Percentiles rank a stretch among this genome's conserved stretches.
phyloP scores from a whole-genome alignment of 768 basidiomycete species.

The Boletus subcaerulescens region DNA sequence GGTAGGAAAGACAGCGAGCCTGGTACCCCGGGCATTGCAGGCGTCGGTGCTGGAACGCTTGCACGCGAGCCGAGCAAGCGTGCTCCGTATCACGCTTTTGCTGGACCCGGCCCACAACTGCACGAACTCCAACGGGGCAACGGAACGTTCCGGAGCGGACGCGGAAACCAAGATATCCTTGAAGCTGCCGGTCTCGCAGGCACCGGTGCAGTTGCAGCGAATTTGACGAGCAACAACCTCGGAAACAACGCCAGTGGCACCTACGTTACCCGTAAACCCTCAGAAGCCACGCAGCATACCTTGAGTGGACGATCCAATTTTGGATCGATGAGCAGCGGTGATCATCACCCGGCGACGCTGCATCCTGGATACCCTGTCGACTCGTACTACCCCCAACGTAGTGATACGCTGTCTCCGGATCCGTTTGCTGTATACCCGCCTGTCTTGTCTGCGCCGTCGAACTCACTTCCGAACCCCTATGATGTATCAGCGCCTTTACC shows the following conservation, averaged over 20 bases:
- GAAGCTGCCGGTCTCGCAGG: constrained; percentile 28
- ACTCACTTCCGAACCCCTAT: constrained; percentile 23
- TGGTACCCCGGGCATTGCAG: constrained; percentile 40
- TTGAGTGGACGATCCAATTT: constrained; percentile 19
- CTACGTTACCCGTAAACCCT: constrained; percentile 23
- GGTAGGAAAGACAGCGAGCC: constrained; percentile 30
- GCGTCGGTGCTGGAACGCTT: constrained; percentile 33
- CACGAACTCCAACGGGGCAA: constrained; percentile 14
- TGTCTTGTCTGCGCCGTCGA: neutral
- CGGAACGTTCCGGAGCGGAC: constrained; percentile 18
- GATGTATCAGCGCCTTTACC: constrained; percentile 2
- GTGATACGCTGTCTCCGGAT: constrained; percentile 19
- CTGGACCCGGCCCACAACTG: constrained; percentile 28
- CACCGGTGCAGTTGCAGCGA: neutral
- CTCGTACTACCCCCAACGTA: constrained; percentile 23
- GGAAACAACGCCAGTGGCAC: constrained; percentile 3
- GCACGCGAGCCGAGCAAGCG: constrained; percentile 28
- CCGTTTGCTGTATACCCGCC: constrained; percentile 32
- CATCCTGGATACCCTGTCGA: constrained; percentile 28
- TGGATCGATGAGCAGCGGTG: constrained; percentile 16
- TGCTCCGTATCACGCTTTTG: constrained; percentile 40
- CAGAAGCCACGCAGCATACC: constrained; percentile 26
- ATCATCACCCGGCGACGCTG: constrained; percentile 13
- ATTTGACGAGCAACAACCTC: neutral
- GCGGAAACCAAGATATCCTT: constrained; percentile 26